Conservation (phyloP, 2,329 filamentous ascomycete species). For the Pseudomassariella vexata region DNA sequence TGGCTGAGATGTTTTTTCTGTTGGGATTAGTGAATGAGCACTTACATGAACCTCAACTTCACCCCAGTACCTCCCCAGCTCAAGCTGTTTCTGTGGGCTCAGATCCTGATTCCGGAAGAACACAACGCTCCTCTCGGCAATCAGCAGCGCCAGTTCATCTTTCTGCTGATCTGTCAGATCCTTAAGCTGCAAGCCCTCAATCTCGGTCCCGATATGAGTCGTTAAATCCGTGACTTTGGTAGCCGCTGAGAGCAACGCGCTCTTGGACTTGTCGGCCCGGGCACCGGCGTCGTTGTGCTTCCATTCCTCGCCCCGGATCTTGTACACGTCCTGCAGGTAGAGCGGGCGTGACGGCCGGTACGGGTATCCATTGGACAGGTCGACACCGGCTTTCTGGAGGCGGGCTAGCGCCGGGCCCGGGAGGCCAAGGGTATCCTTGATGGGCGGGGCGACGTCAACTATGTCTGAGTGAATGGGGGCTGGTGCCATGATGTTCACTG, state of each 20-base stretch:
- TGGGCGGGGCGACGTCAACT: constrained; percentile 55
- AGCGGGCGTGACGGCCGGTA: constrained; percentile 63
- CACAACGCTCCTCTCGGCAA: constrained; percentile 61
- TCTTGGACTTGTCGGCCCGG: constrained; percentile 61
- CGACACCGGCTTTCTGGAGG: constrained; percentile 62
- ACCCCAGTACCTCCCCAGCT: constrained; percentile 58
- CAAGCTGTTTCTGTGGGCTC: constrained; percentile 55
- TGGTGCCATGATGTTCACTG: constrained; percentile 44
- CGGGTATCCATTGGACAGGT: constrained; percentile 65
- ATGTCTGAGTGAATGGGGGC: constrained; percentile 57
- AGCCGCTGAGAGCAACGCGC: constrained; percentile 52
- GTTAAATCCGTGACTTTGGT: constrained; percentile 59
- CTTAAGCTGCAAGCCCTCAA: constrained; percentile 57
- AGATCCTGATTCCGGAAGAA: constrained; percentile 61
- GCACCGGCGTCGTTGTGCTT: constrained; percentile 55
- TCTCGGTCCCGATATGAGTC: constrained; percentile 57
- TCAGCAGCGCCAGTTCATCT: constrained; percentile 56
- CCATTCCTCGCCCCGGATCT: constrained; percentile 53
- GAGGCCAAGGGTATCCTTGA: constrained; percentile 59
- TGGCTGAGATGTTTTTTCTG: too few species aligned
- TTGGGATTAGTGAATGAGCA: too few species aligned
- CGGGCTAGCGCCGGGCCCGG: constrained; percentile 51
- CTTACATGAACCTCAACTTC: constrained; percentile 64
- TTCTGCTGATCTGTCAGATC: constrained; percentile 53
- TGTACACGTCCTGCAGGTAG: constrained; percentile 64